Evolutionary conservation across 2,329 filamentous ascomycete genomes (phyloP).

Genomic region (Claviceps africana): DNA sequence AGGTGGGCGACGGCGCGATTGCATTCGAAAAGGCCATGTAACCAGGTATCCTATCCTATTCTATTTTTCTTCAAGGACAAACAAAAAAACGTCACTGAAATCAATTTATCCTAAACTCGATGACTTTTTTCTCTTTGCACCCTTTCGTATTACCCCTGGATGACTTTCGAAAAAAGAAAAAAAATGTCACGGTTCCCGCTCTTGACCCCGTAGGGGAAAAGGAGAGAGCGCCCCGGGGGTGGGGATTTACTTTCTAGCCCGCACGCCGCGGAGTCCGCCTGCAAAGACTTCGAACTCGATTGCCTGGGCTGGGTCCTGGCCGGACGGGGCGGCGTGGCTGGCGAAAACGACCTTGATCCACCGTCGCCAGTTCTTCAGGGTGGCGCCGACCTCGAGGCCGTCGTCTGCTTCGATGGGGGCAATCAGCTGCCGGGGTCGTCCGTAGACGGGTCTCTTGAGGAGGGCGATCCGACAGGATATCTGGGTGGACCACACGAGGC

Average conservation of each 20-base stretch:
- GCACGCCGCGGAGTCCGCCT: constrained; percentile 39
- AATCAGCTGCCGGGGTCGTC: constrained; percentile 20
- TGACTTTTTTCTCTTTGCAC: too few species aligned
- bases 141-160: too few species aligned
- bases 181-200: too few species aligned
- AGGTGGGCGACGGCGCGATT: too few species aligned
- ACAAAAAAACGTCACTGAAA: too few species aligned
- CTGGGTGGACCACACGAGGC: constrained; percentile 84
- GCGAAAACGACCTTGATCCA: constrained; percentile 87
- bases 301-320: constrained; percentile 33
- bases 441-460: constrained; percentile 52
- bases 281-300: constrained; percentile 64
- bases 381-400: constrained; percentile 26
- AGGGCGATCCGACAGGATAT: constrained; percentile 71
- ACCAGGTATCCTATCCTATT: not conserved
- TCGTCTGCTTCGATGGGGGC: constrained; percentile 24
- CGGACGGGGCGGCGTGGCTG: constrained; percentile 49
- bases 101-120: too few species aligned
- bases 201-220: too few species aligned
- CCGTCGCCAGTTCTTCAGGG: constrained; percentile 50
- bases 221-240: too few species aligned
- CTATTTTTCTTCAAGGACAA: too few species aligned
- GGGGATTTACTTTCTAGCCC: not conserved
- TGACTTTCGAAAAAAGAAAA: too few species aligned
- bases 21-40: not conserved